Evolutionary conservation across 768 basidiomycete genomes (phyloP).

Genomic region (Suillus hirtellus): DNA sequence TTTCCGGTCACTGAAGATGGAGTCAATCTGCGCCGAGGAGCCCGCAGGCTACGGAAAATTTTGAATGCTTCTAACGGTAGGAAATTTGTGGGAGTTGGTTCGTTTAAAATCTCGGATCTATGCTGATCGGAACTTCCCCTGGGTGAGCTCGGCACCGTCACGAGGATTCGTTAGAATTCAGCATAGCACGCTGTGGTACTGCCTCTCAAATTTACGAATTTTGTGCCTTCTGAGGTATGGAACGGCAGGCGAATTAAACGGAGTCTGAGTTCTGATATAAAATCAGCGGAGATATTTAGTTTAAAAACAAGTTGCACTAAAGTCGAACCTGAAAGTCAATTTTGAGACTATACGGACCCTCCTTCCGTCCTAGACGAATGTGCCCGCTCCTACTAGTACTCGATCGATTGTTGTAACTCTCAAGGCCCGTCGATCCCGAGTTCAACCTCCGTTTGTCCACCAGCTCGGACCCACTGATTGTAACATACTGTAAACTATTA

Average conservation of each 20-base stretch:
- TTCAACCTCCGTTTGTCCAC: constrained; percentile 22
- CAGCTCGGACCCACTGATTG: constrained; percentile 13
- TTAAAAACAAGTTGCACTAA: constrained; percentile 18
- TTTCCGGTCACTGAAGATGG: constrained; percentile 10
- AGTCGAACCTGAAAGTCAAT: constrained; percentile 21
- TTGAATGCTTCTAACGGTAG: constrained; percentile 3
- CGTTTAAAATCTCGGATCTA: constrained; percentile 31
- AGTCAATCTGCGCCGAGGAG: constrained; percentile 2
- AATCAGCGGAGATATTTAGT: constrained; percentile 31
- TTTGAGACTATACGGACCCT: constrained; percentile 6
- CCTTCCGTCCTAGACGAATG: not conserved
- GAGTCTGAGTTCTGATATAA: constrained; percentile 11
- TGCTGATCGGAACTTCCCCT: constrained; percentile 25
- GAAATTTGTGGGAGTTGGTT: not conserved
- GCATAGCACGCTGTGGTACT: not conserved
- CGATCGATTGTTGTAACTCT: constrained; percentile 18
- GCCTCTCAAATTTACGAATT: constrained; percentile 5
- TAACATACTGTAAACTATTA: constrained; percentile 22
- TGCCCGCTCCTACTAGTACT: constrained; percentile 10
- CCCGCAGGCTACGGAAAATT: constrained; percentile 5
- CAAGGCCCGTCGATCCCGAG: constrained; percentile 16
- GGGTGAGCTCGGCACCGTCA: constrained; percentile 27
- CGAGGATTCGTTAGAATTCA: constrained; percentile 1
- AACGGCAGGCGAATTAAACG: constrained; percentile 7
- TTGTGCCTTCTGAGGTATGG: constrained; percentile 2